Percentiles rank a stretch among this genome's conserved stretches.
Conservation (phyloP, 371 early-diverging fungal species). For the Haplosporangium sp. region DNA sequence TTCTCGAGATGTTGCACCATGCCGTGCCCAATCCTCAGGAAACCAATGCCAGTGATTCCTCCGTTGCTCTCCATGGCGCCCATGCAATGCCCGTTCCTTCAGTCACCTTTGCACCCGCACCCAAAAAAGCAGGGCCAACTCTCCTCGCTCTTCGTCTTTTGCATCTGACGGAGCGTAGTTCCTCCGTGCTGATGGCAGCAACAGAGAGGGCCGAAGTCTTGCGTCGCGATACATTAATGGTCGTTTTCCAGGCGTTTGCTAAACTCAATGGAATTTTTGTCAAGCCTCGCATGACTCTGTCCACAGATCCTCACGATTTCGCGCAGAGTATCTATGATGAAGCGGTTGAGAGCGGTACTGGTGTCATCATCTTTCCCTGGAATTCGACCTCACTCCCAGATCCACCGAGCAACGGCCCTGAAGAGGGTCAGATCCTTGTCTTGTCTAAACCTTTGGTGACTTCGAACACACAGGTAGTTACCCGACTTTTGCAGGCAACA, state of each 20-base stretch:
- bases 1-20: conserved; percentile 55
- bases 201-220: conserved; percentile 69
- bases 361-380: conserved; percentile 66
- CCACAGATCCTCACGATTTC: conserved; percentile 64
- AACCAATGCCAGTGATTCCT: background rate
- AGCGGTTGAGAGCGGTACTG: conserved; percentile 55
- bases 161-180: conserved; percentile 79
- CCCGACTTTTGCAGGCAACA: conserved; percentile 32
- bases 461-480: conserved; percentile 41
- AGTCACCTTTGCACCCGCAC: conserved; percentile 15
- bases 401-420: conserved; percentile 8
- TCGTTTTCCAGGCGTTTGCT: conserved; percentile 86
- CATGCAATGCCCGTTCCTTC: background rate
- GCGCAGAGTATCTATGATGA: conserved; percentile 65
- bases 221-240: conserved; percentile 76
- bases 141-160: conserved; percentile 74
- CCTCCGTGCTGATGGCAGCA: conserved; percentile 79
- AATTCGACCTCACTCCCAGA: conserved; percentile 49
- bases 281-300: conserved; percentile 56
- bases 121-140: conserved; percentile 14
- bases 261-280: conserved; percentile 71
- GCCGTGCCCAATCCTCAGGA: conserved; percentile 15
- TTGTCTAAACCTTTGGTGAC: conserved; percentile 38
- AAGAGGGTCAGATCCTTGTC: conserved; percentile 12
- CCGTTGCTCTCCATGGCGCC: conserved; percentile 5